Conservation (phyloP, 805 yeast genomes). For the Candida sanyiensis region DNA sequence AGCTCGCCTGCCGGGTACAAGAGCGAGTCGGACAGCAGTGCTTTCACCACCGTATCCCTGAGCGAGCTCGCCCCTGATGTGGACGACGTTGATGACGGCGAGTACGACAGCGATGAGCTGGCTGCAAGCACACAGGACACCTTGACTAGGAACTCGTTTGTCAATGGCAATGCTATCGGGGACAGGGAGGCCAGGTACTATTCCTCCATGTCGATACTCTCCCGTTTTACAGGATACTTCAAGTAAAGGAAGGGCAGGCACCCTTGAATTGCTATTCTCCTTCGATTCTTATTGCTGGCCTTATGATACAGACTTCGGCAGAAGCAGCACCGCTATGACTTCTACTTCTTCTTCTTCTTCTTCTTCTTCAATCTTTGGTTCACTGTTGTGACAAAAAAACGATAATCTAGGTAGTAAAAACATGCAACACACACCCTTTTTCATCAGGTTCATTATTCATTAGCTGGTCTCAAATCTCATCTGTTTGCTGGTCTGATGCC, state of each 20-base stretch:
- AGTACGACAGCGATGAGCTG: slow-evolving; percentile 14
- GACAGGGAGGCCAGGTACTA: slow-evolving; percentile 20
- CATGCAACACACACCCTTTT: not conserved
- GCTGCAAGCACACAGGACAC: slow-evolving; percentile 21
- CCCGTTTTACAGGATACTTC: slow-evolving; percentile 23
- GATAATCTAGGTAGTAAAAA: not conserved
- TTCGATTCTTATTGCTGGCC: too few species aligned
- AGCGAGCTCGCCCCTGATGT: slow-evolving; percentile 16
- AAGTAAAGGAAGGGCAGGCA: slow-evolving; percentile 10
- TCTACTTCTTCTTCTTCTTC: not conserved
- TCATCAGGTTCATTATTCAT: slow-evolving; percentile 1
- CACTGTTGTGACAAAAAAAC: too few species aligned
- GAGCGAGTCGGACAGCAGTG: slow-evolving; percentile 22
- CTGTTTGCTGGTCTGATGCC: slow-evolving; percentile 16
- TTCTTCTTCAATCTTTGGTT: too few species aligned
- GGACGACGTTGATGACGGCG: slow-evolving; percentile 12
- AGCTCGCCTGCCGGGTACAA: slow-evolving; percentile 10
- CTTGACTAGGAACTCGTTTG: slow-evolving; percentile 9
- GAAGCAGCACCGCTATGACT: not conserved
- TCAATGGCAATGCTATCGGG: slow-evolving; percentile 6
- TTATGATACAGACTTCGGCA: too few species aligned
- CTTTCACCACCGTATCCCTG: slow-evolving; percentile 21
- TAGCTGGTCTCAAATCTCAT: too few species aligned
- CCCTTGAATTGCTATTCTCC: slow-evolving; percentile 5
- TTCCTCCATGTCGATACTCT: slow-evolving; percentile 22